phyloP scores from a whole-genome alignment of 108 stramenopile genomes.

The Epithemia pelagica region DNA sequence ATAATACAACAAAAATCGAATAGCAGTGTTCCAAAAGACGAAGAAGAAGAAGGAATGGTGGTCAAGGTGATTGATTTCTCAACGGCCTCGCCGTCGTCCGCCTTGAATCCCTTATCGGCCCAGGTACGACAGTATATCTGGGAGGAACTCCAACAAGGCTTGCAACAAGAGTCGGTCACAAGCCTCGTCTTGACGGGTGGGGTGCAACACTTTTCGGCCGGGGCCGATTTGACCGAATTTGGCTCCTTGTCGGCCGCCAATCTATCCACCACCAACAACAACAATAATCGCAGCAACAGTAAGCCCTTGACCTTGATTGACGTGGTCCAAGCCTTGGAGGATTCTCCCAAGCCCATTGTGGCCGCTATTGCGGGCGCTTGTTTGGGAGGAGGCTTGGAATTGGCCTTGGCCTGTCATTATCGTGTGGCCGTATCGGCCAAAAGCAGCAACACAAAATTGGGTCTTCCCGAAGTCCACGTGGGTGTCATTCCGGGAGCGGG shows the following conservation, averaged over 20 bases:
- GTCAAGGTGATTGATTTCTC: constrained; percentile 10
- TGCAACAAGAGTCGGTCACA: constrained; percentile 34
- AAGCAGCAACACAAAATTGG: constrained; percentile 46
- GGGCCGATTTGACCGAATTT: constrained; percentile 97
- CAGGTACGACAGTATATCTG: constrained; percentile 34
- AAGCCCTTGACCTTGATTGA: constrained; percentile 45
- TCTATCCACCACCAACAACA: constrained; percentile 14
- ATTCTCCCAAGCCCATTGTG: constrained; percentile 87
- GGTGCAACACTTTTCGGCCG: constrained; percentile 84
- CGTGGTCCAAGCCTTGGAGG: constrained; percentile 52
- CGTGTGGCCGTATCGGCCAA: constrained; percentile 53
- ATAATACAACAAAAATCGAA: too few species aligned
- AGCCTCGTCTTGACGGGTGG: constrained; percentile 87
- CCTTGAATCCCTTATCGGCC: constrained; percentile 74
- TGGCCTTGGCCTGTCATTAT: constrained; percentile 90
- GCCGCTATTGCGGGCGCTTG: constrained; percentile 87
- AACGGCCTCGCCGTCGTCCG: constrained; percentile 12
- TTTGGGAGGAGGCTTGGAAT: constrained; percentile 93
- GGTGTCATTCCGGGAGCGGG: constrained; percentile 97
- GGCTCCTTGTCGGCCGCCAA: constrained; percentile 8
- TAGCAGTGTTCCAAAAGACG: too few species aligned
- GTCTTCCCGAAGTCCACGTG: constrained; percentile 91
- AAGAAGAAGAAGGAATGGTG: constrained; percentile 11
- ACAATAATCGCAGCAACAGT: constrained; percentile 21
- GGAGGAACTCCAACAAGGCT: constrained; percentile 27